phyloP scores from a whole-genome alignment of 129 eudicot genomes.

The Artemisia argyi region DNA sequence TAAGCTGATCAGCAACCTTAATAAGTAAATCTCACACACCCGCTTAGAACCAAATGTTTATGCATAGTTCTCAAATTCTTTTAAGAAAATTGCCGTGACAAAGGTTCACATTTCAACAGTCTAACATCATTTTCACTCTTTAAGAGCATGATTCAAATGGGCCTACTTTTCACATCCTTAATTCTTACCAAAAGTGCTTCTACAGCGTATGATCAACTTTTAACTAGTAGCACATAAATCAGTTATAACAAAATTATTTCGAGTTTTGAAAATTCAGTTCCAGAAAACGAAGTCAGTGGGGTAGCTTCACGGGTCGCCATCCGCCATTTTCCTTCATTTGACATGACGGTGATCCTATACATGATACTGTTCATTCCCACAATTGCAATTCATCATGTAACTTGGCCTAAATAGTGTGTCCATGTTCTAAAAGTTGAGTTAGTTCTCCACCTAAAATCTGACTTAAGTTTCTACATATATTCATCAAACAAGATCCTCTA shows the following conservation, averaged over 20 bases:
- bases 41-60: not conserved
- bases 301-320: not conserved
- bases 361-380: not conserved
- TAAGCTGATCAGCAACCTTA: too few species aligned
- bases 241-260: too few species aligned
- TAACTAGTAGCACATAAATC: not conserved
- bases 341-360: not conserved
- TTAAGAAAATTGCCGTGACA: not conserved
- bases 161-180: slow-evolving; percentile 4
- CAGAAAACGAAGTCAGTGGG: not conserved
- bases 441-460: not conserved
- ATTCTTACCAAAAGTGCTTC: not conserved
- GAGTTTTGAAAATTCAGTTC: not conserved
- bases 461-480: not conserved
- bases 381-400: not conserved
- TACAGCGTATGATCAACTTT: not conserved
- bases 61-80: not conserved
- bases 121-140: not conserved
- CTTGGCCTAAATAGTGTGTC: not conserved
- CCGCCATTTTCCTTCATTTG: not conserved
- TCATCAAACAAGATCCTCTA: not conserved
- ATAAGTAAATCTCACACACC: too few species aligned
- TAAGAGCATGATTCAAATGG: not conserved
- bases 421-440: slow-evolving; percentile 3
- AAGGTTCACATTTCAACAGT: slow-evolving; percentile 2